Evolutionary conservation across 1,284 basidiomycete species (phyloP), one percentile per base, ranked within the genome.

Genomic region (Microbotryum lychnidis-dioicae): DNA sequence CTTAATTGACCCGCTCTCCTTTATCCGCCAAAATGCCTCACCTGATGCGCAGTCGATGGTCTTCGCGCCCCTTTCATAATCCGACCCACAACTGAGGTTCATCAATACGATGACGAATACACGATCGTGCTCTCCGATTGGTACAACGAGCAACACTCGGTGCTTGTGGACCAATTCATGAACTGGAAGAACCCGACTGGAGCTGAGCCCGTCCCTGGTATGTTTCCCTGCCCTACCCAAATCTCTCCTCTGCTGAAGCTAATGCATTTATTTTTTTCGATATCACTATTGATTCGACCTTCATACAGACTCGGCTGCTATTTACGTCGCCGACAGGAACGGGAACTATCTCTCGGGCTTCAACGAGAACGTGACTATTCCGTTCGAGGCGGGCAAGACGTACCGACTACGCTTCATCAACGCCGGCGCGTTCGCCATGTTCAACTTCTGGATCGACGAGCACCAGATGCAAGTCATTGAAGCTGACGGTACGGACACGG

Each of bases 391-490:
- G 4, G 91, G 91, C 16, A 81, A 80, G 73, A 82, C 76, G 29
- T 83, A 83, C 85, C 85, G 79, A 47, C 76, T 86, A 56, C 79
- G 89, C 20, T 77, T 97, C 67, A 78, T 96, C 74, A 97, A 96
- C 78, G 87, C 58, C 20, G 58, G 57, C 16, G 52, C 83, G 0
- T 85, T 90, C 66, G 73, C 82, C 0, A 81, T 84, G 71, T 89
- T 91, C 77, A 87, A 81, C 77, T 86, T 94, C 75, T 88, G 85
- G 83, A 87, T 97, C 57, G 91, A 94, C 65, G 90, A 90, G 1
- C 93, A 97, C 74, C 82, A 74, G 42, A 93, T 96, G 89, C 77
- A 81, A 12, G 82, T 97, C 67, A 91, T 97, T 71, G 85, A 90
- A 72, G 87, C 84, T 31, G 92, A 97, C 71, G 90, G 91, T 7